Base-by-base conservation (phyloP, 495 filamentous ascomycete genomes). In the Neurospora hispaniola region DNA sequence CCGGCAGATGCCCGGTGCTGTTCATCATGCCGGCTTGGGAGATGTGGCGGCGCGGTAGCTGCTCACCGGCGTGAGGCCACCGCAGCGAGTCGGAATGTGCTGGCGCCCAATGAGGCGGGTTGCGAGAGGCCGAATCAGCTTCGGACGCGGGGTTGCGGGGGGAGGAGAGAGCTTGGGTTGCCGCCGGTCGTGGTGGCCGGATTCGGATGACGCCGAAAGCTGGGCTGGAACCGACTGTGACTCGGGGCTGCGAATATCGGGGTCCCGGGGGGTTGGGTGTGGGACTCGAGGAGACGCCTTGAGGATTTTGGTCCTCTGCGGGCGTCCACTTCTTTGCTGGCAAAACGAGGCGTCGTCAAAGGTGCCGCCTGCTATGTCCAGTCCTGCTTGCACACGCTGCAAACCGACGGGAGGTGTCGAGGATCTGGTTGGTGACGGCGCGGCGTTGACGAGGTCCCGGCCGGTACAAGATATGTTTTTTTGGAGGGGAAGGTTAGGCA, bases 1-100 rank as follows among this genome's bases (percentile, higher is more conserved):
- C 87, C 86, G 87, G 86, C 87, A 87, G 86, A 88, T 88, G 87
- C 76, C 76, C 79, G 83, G 81, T 85, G 80, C 81, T 82, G 81
- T 87, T 88, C 87, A 88, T 88, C 87, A 81, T 88, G 84, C 86
- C 86, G 86, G 87, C 86, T 76, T 86, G 85, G 85, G 84, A 78
- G 71, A 78, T 48, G 77, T 75, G 74, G 73, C 79, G 80, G 72
- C 75, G 78, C 84, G 83, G 84, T 81, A 84, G 83, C 79, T 84
- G 79, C 81, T 82, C 84, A 84, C 84, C 73, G 78, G 71, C 75
- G 80, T 79, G 80, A 81, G 79, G 79, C 79, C 79, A 80, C 81
- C 79, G 78, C 80, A 78, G 76, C 73, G 73, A 75, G 46, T 69
- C 43, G 31, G 71, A 59, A 41, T 38, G 44, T 40, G 68, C 54